phyloP scores from a whole-genome alignment of 345 rosid genomes.

The Physaria fendleri region DNA sequence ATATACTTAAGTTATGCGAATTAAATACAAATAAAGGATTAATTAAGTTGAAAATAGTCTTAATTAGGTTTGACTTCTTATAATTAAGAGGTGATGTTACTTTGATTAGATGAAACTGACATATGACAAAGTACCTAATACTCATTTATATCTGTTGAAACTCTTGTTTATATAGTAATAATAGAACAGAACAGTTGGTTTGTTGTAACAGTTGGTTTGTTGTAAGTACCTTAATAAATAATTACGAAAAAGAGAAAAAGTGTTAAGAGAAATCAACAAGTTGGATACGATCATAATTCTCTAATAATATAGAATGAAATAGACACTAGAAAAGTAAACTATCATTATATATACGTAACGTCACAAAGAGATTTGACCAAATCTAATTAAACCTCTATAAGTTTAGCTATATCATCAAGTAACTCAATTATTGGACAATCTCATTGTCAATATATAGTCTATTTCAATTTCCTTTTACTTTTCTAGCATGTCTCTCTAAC shows the following conservation, averaged over 20 bases:
- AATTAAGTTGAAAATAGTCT: neutral
- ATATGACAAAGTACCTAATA: constrained; percentile 6
- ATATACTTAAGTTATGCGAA: neutral
- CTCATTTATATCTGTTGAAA: neutral
- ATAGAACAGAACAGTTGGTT: too few species aligned
- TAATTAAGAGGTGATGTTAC: neutral
- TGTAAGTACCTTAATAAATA: neutral
- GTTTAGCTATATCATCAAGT: too few species aligned
- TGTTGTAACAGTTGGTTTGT: neutral
- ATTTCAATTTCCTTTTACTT: too few species aligned
- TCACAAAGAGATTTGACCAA: too few species aligned
- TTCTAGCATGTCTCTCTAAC: too few species aligned
- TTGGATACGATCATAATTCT: constrained; percentile 5
- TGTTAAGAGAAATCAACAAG: neutral
- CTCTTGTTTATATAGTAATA: neutral
- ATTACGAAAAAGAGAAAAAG: neutral
- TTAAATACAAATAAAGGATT: neutral
- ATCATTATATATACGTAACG: too few species aligned
- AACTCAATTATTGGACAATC: too few species aligned
- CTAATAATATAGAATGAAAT: too few species aligned
- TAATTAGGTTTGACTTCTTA: constrained; percentile 9
- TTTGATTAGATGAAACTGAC: constrained; percentile 15
- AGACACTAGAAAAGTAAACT: too few species aligned
- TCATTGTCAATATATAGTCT: too few species aligned
- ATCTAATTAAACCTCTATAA: too few species aligned